Base-by-base conservation (phyloP, 2,329 filamentous ascomycete species). In the Calonectria multiphialidica region DNA sequence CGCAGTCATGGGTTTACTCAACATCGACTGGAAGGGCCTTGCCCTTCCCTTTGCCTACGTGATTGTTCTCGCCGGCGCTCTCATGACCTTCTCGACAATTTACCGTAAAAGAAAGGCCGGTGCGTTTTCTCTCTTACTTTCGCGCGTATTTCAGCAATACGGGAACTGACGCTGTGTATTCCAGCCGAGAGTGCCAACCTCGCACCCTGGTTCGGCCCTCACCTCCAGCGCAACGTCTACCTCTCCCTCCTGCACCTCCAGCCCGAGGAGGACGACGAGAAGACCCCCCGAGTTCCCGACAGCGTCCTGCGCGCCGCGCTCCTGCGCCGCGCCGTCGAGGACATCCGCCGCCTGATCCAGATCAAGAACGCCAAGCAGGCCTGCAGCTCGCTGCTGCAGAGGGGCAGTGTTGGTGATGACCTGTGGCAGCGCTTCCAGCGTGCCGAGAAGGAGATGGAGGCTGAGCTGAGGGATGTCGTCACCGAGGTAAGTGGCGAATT, bases 381-480 rank as follows among this genome's bases (percentile, higher is more conserved):
- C 9, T 91, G 98, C 81, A 93, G 93, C 81, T 90, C 92, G 28
- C 87, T 99, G 76, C 85, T 98, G 78, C 95, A 98, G 85, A 90
- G 95, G 75, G 97, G 97, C 61, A 98, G 95, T 80, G 95, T 99
- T 2, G 96, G 97, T 16, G 97, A 99, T 82, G 97, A 99, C 83
- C 85, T 99, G 77, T 98, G 95, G 94, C 95, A 98, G 87, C 90
- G 96, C 45, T 98, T 98, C 84, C 86, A 93, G 84, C 90, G 95
- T 63, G 97, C 96, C 0, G 97, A 99, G 90, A 96, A 97, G 87
- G 97, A 99, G 86, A 97, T 98, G 88, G 96, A 99, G 86, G 95
- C 95, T 77, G 97, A 99, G 86, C 88, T 99, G 73, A 91, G 95
- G 79, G 97, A 99, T 84, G 96, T 98, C 28, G 95, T 98, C 40